Base-by-base conservation (phyloP, 495 filamentous ascomycete genomes). In the Astrothelium subdiscretum region DNA sequence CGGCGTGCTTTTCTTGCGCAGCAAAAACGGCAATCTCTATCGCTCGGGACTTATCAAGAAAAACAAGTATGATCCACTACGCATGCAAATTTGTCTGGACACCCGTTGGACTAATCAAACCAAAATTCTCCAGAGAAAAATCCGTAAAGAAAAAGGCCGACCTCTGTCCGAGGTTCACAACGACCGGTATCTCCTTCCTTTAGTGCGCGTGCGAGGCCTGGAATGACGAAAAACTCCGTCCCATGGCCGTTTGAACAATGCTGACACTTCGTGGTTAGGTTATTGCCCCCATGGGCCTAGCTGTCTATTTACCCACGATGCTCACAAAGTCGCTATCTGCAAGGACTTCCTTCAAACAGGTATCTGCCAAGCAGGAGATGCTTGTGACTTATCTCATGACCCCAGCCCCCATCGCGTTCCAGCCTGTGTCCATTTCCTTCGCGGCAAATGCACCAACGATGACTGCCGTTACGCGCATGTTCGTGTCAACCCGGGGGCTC, bases 331-430 rank as follows among this genome's bases (percentile, higher is more conserved):
- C 68, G 91, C 94, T 42, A 88, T 95, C 57, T 98, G 94, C 84
- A 90, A 87, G 71, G 84, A 87, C 61, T 96, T 87, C 71, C 81
- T 97, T 59, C 80, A 85, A 62, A 89, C 86, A 75, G 88, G 88
- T 71, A 79, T 84, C 66, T 98, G 94, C 77, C 77, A 78, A 61
- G 83, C 83, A 74, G 91, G 91, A 73, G 84, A 85, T 68, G 81
- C 81, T 71, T 98, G 94, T 78, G 91, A 96, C 75, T 82, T 97
- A 61, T 97, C 94, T 64, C 94, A 98, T 82, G 88, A 92, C 40
- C 80, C 90, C 48, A 90, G 83, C 62, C 85, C 91, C 66, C 83
- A 97, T 73, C 84, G 91, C 71, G 89, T 89, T 63, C 90, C 94
- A 64, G 79, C 87, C 54, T 98, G 94, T 77, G 71, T 92, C 74